Base-by-base conservation (phyloP, 2,329 filamentous ascomycete species). In the Fusarium pseudocircinatum region DNA sequence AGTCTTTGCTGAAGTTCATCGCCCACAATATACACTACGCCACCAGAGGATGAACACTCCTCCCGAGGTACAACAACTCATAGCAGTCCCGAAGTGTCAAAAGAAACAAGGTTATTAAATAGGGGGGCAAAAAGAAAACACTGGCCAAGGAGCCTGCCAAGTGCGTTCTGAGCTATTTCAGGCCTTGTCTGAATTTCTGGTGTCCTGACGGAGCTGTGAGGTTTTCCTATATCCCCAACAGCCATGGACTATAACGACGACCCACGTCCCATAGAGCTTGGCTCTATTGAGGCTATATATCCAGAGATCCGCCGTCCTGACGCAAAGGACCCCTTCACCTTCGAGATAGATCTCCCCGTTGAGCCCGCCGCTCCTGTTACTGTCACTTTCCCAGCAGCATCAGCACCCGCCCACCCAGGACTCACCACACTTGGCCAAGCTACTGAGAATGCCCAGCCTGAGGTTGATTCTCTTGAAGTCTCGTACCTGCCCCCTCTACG, bases 201-300 rank as follows among this genome's bases (percentile, higher is more conserved):
- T 18, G 24, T 36, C n/a, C n/a, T 26, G 30, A 26, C 30, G n/a
- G 47, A 52, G 47, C 47, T 36, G n/a, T 36, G 13, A 52, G 30
- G 47, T 20, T 50, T 50, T 24, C 16, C 47, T 34, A 24, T 34
- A 15, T 26, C 30, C 30, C 47, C 13, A 24, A 37, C 24, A 37
- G 34, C 54, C 54, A 78, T 85, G 83, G 83, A 83, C 70, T 79
- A 82, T 62, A 82, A 80, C 71, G 85, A 88, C 75, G 87, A 90
- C 76, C 83, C 85, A 71, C 89, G 91, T 56, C 80, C 85, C 61
- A 83, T 86, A 52, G 91, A 93, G 83, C 84, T 93, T 61, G 87
- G 85, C 75, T 87, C 89, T 20, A 85, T 93, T 63, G 82, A 85
- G 63, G 89, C 90, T 70, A 93, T 93, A 76, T 93, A 88, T 72